Base-by-base conservation (phyloP, 805 yeast genomes). In the Pichia kluyveri region DNA sequence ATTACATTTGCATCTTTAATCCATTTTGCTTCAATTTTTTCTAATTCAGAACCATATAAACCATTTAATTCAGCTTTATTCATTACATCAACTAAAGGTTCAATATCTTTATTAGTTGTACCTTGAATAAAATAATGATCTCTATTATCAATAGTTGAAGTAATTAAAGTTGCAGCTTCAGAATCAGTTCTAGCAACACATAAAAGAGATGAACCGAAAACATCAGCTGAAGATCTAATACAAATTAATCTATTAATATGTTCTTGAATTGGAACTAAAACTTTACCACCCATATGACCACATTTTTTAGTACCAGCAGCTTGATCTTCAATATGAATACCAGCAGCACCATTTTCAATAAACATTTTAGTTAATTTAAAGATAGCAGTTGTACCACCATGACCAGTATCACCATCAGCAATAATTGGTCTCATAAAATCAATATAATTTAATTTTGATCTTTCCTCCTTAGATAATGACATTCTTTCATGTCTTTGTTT, bases 241-340 rank as follows among this genome's bases (percentile, higher is more conserved):
- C 97, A 95, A 55, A 88, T 83, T 66, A 91, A 76, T 68, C 98
- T 81, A 73, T 87, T 89, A 69, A 91, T 86, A 71, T 91, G 98
- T 73, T 91, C 98, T 71, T 89, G 96, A 51, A 89, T 93, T 54
- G 98, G 98, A 54, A 91, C 96, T 58, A 91, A 80, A 46, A 93
- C 97, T 70, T 93, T 88, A 60, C 98, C 98, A 56, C 96, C 97
- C 98, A 91, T 91, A 71, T 91, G 98, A 52, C 98, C 98, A 73
- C 98, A 91, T 73, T 91, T 91, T 70, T 91, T 91, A 60, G 97
- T 91, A 60, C 97, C 96, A 47, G 98, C 96, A 47, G 97, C 96
- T 76, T 91, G 98, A 70, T 91, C 98, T 73, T 91, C 99, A 66
- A 91, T 89, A 68, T 91, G 99, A 61, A 91, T 89, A 64, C 98